Evolutionary conservation across 306 rosid species (phyloP).

Genomic region (Trifolium pratense): DNA sequence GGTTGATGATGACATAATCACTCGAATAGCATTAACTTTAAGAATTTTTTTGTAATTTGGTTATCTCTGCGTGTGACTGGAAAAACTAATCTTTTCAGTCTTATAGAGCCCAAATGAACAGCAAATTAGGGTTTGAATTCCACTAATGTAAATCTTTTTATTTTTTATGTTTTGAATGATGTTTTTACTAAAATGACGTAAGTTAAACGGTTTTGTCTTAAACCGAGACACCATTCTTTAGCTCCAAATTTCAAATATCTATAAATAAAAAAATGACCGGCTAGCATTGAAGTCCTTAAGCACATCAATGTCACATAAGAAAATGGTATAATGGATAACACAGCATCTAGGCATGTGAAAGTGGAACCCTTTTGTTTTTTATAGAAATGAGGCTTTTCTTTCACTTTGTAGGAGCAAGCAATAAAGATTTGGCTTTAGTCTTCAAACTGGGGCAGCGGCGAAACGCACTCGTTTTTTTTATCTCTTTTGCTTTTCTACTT

Average conservation of each 20-base stretch:
- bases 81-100: too few relatives aligned
- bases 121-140: too few relatives aligned
- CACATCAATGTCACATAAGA: conserved; percentile 41
- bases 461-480: conserved; percentile 12
- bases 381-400: conserved; percentile 34
- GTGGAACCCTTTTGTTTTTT: conserved; percentile 44
- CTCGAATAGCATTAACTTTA: too few relatives aligned
- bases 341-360: conserved; percentile 57
- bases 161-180: too few relatives aligned
- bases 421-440: neutral
- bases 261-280: conserved; percentile 27
- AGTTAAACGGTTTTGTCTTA: too few relatives aligned
- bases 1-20: conserved; percentile 42
- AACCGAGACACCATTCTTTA: too few relatives aligned
- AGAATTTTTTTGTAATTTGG: too few relatives aligned
- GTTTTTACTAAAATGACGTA: too few relatives aligned
- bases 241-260: too few relatives aligned
- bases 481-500: neutral
- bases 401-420: conserved; percentile 39
- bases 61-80: too few relatives aligned
- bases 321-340: conserved; percentile 50
- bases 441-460: conserved; percentile 10
- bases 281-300: conserved; percentile 41
- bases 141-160: too few relatives aligned
- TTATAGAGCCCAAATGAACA: too few relatives aligned